Conservation (phyloP, 768 basidiomycete genomes). For the Rubroboletus pulcherrimus region DNA sequence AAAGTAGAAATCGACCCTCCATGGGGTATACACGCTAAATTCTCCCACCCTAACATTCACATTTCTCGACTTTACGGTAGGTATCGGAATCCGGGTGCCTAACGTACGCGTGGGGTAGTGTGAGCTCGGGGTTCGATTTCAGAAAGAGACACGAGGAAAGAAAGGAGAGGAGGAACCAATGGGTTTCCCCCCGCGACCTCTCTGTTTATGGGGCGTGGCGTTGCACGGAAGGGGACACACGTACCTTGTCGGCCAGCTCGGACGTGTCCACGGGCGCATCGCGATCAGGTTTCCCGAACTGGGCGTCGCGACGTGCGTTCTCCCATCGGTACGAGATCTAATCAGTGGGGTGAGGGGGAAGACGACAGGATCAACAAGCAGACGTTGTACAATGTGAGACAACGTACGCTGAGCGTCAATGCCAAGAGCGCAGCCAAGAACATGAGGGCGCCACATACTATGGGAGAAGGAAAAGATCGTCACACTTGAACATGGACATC, state of each 20-base stretch:
- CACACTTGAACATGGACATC: background rate
- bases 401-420: constrained; percentile 20
- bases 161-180: background rate
- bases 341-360: background rate
- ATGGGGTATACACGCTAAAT: background rate
- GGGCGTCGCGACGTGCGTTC: constrained; percentile 51
- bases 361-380: background rate
- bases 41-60: no score
- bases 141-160: background rate
- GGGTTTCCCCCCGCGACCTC: background rate
- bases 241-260: constrained; percentile 55
- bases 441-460: constrained; percentile 18
- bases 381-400: background rate
- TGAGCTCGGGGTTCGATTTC: background rate
- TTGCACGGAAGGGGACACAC: background rate
- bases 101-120: background rate
- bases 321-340: constrained; percentile 64
- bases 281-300: constrained; percentile 48
- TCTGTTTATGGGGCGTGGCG: background rate
- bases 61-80: constrained; percentile 24
- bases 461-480: background rate
- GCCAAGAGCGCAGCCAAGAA: constrained; percentile 20
- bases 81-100: constrained; percentile 66
- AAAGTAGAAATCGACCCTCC: background rate
- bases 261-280: constrained; percentile 55